These are phyloP conservation scores for Peronosclerospora sorghi DNA, from an alignment of 352 stramenopile species.

Conservation along the genomic window DNA sequence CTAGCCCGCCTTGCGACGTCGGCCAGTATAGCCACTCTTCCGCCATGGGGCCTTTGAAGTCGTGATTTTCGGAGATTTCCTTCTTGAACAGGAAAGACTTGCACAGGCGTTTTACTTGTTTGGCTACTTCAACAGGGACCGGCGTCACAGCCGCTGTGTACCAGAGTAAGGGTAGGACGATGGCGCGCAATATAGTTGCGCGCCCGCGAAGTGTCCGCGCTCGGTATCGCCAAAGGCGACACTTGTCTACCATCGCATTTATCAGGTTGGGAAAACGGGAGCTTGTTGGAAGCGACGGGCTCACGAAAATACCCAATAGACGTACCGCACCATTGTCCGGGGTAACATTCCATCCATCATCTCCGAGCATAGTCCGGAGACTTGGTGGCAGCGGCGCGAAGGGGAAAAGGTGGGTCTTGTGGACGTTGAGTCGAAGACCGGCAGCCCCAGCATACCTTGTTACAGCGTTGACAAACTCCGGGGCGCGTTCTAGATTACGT, in stretches of 20 bases:
- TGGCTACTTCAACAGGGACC: background rate
- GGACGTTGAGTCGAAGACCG: background rate
- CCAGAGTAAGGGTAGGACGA: conserved; percentile 3
- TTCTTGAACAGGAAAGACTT: conserved; percentile 7
- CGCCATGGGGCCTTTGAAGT: background rate
- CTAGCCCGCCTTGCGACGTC: background rate
- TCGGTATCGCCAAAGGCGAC: background rate
- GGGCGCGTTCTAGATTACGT: background rate
- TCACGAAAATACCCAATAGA: conserved; percentile 1
- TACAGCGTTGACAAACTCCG: background rate
- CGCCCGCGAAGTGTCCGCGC: conserved; percentile 1
- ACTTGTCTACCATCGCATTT: background rate
- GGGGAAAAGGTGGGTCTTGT: background rate
- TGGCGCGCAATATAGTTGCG: conserved; percentile 2
- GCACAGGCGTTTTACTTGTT: background rate
- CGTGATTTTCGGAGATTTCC: background rate
- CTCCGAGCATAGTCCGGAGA: background rate
- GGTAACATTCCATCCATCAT: background rate
- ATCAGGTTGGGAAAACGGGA: background rate
- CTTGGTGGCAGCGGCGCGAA: background rate
- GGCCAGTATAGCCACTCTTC: background rate
- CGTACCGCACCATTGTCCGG: background rate
- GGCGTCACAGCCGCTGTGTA: conserved; percentile 2
- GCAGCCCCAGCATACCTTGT: background rate
- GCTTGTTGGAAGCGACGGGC: background rate